Evolutionary conservation across 805 yeast species (phyloP), one percentile per base, ranked within the genome.

Genomic region (Maudiozyma turicensis): DNA sequence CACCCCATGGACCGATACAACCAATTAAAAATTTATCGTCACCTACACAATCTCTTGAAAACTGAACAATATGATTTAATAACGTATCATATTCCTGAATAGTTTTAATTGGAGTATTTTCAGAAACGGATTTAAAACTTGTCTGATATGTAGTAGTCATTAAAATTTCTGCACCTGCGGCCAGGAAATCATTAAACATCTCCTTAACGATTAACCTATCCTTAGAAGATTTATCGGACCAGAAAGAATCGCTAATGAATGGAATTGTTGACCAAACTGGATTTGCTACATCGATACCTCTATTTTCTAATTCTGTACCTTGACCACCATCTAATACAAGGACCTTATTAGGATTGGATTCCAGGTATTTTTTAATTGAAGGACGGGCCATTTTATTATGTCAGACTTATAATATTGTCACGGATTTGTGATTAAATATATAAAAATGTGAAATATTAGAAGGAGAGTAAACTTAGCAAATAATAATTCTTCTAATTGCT

Each of bases 1-100:
- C 85, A 1, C 90, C 95, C 60, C 78, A 86, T 0, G 95, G 87
- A 0, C 95, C 95, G 37, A 85, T 65, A 7, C 86, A 77, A 0
- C 86, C 95, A 1, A 61, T 52, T 35, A 58, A 48, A 46, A 58
- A 60, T 40, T 45, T 51, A 14, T 55, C 58, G 4, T 54, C 52
- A 30, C 62, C 64, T 28, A 58, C 52, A 40, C 60, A 54, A 6
- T 47, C 47, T n/a, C 64, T 50, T 8, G 58, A 52, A 43, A 59
- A 61, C 0, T 40, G 9, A 7, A 55, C 57, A 13, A 64, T 64
- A 33, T 52, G 55, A 20, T 43, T 51, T 37, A 62, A 48, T 26
- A 64, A 45, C 7, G 45, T 50, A 15, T 56, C 43, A 47, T 63
- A 62, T 40, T 58, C 59, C 20, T 49, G 35, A 32, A 57, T 33